Percentiles rank a stretch among this genome's conserved stretches.
Evolutionary conservation across 169 alveolate species (phyloP).

Genomic region (Eimeria falciformis): DNA sequence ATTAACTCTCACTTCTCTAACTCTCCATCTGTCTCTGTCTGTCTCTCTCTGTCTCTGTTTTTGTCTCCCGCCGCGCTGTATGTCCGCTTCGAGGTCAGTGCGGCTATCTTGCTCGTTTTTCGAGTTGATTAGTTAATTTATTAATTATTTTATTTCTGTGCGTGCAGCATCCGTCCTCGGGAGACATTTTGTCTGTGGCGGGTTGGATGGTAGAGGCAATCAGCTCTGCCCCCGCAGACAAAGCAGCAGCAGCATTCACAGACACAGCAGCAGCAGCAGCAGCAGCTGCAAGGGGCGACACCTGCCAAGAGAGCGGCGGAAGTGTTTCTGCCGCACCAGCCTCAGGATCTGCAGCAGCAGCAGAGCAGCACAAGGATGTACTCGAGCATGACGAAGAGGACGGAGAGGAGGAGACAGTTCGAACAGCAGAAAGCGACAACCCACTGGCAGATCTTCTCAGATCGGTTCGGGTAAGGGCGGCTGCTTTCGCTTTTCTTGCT

Average conservation of each 20-base stretch:
- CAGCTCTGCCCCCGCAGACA: background rate
- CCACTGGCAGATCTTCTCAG: constrained; percentile 32
- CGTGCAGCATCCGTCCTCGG: constrained; percentile 70
- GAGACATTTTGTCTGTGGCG: constrained; percentile 62
- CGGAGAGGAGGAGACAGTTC: constrained; percentile 32
- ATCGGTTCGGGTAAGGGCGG: constrained; percentile 14
- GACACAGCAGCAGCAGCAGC: constrained; percentile 54
- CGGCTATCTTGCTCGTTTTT: too few species aligned
- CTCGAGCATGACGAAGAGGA: constrained; percentile 17
- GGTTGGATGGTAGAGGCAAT: constrained; percentile 42
- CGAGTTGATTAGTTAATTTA: too few species aligned
- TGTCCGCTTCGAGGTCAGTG: too few species aligned
- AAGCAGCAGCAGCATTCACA: constrained; percentile 42
- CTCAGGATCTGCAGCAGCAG: constrained; percentile 23
- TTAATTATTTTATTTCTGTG: too few species aligned
- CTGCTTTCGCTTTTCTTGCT: background rate
- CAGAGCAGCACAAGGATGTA: too few species aligned
- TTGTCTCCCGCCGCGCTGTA: background rate
- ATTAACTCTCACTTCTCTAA: background rate
- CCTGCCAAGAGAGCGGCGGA: background rate
- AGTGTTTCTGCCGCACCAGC: background rate
- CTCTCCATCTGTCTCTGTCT: background rate
- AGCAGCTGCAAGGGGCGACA: constrained; percentile 19
- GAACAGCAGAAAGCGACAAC: constrained; percentile 35
- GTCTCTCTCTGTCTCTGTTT: background rate